Base-by-base conservation (phyloP, 2,329 filamentous ascomycete species). In the Helicocarpus griseus region DNA sequence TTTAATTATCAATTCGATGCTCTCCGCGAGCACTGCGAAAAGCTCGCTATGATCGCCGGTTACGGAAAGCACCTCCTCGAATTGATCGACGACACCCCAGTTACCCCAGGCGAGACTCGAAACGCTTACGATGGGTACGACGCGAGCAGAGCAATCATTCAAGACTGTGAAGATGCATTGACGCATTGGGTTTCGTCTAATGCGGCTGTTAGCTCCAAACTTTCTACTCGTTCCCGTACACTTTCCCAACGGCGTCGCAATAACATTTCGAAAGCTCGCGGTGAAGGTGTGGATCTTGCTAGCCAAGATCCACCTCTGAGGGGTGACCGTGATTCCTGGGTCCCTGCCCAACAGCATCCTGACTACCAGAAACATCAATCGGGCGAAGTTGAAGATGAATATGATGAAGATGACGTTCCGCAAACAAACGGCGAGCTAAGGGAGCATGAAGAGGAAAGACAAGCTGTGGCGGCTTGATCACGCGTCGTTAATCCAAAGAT, bases 1-100 rank as follows among this genome's bases (percentile, higher is more conserved):
- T 98, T 96, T 75, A 87, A 85, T 50, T 98, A 97, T 76, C 93
- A 98, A 68, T 98, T 98, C 63, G 91, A 98, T 67, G 93, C 93
- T 40, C 82, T 98, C 58, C 87, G 89, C 55, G 93, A 98, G 77
- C 93, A 97, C 74, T 93, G 87, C 70, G 93, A 98, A 74, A 98
- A 98, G 78, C 81, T 97, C 22, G 93, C 93, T 65, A 94, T 98
- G 67, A 95, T 98, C 65, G 93, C 93, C 38, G 90, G 91, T 54
- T 98, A 89, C 69, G 93, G 93, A 65, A 98, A 97, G 78, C 93
- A 98, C 69, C 80, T 98, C n/a, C 80, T 98, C 40, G 90, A 97
- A 71, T 80, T 98, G 44, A 85, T 98, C 58, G 93, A 98, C 66
- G 93, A 98, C 67, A 94, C 87, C 5, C 93, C 93, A 1, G 93